Base-by-base conservation (phyloP, 371 early-diverging fungal genomes). In the Syncephalastrum monosporum region DNA sequence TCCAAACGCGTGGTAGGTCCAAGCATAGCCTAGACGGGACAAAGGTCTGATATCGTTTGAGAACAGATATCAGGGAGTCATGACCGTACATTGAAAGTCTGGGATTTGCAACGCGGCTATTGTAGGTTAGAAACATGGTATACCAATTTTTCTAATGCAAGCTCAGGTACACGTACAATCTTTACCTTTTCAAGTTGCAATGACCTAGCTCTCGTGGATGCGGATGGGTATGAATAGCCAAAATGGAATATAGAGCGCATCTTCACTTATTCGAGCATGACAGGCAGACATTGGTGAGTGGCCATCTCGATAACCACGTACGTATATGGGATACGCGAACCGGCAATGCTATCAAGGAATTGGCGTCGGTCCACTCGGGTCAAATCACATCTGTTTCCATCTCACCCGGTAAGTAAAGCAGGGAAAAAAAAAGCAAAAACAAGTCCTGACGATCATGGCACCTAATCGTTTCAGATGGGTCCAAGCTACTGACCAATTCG, bases 141-240 rank as follows among this genome's bases (percentile, higher is more conserved):
- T 21, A 21, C 21, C 21, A 2, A 21, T 2, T 21, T 21, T 21
- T 21, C 21, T 21, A 21, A 21, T 67, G 12, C 24, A 16, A 24
- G 3, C 15, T 13, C 54, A 84, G 88, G 92, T 64, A 81, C 84
- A 42, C 85, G 89, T 51, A 96, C 96, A 0, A 89, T 96, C 59
- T 97, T 94, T 55, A 92, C 95, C 1, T 83, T 93, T 59, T 95
- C 96, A 24, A 93, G 94, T 64, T 94, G 95, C 71, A 97, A 98
- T 64, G 97, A 95, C 71, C 67, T 98, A 10, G 82, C 85, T 33
- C 75, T 92, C 16, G 72, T 92, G 59, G 93, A 94, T 68, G 82
- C 86, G 25, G 92, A 92, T 49, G 97, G 94, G 74, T 88, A 71
- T 13, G 16, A 13, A 4, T 44, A 33, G 10, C 5, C 29, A 45